A percentile compares a stretch with the other conserved stretches of the same genome.
Conservation (phyloP, 202 grass and related monocot species). For the Digitaria exilis region DNA sequence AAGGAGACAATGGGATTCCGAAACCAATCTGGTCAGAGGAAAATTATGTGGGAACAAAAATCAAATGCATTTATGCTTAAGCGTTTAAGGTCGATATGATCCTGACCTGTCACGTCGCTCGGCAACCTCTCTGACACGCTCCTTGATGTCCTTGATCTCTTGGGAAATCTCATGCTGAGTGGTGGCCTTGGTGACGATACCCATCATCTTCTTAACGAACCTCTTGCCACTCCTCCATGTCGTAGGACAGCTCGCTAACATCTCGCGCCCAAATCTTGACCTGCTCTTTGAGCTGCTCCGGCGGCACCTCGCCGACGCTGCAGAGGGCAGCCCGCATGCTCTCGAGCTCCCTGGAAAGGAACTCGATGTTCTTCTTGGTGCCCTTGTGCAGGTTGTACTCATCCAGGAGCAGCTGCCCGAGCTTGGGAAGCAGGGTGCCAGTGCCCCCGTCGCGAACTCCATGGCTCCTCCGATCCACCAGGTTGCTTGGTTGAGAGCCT, state of each 20-base stretch:
- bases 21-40: neutral
- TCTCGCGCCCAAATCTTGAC: neutral
- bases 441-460: neutral
- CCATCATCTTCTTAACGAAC: neutral
- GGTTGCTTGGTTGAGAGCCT: neutral
- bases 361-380: too few relatives aligned
- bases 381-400: too few relatives aligned
- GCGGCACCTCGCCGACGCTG: neutral
- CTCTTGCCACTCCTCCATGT: neutral
- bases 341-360: neutral
- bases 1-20: too few relatives aligned
- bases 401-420: neutral
- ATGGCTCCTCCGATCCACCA: neutral
- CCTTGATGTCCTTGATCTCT: neutral
- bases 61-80: too few relatives aligned
- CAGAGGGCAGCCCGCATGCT: neutral
- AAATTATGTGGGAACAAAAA: neutral
- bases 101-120: neutral
- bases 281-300: neutral
- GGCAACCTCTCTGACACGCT: neutral
- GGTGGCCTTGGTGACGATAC: neutral
- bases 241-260: neutral
- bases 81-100: too few relatives aligned
- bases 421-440: neutral
- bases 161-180: neutral